Base-by-base conservation (phyloP, 257 asterid genomes). In the Scutellaria minor region DNA sequence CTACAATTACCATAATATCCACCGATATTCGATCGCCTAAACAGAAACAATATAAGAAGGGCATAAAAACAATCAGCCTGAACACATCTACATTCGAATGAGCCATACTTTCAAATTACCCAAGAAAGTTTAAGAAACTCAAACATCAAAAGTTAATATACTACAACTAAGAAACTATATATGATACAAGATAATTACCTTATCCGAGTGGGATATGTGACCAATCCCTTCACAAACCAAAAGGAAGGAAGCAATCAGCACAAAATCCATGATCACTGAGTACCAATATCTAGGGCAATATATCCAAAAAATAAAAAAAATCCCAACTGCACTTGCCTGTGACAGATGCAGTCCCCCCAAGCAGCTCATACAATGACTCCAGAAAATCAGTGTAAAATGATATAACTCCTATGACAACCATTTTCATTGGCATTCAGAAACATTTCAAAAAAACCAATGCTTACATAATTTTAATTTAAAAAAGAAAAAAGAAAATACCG, bases 311-410 rank as follows among this genome's bases (percentile, higher is more conserved):
- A 24, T 6, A n/a, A 53, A 5, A 44, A 3, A 27, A 2, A 1
- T 31, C 37, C 9, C 40, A 37, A 61, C 45, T 39, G 57, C 40
- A 64, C 86, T 82, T 84, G 88, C 97, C 97, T 76, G 93, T 88
- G 66, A 91, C 77, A 37, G 90, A 85, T 47, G 97, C 96, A 75
- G 81, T 80, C 73, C 93, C 97, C 75, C 85, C 95, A 66, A 91
- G 61, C 39, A 84, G 85, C 78, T 81, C 91, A 81, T 69, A 89
- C 0, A 94, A 74, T 27, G 87, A 86, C 80, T 88, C 97, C 90
- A 94, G 68, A 79, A 89, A 91, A 11, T 78, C 78, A 71, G 83
- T 78, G 85, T 94, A 94, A 78, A 94, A 94, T 11, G 96, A 81
- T 58, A 89, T n/a, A 62, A 91, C 85, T 76, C 99, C 97, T 94